These are phyloP conservation scores for Gyromitra esculenta DNA, from an alignment of 2,329 filamentous ascomycete species.

Conservation along the genomic window DNA sequence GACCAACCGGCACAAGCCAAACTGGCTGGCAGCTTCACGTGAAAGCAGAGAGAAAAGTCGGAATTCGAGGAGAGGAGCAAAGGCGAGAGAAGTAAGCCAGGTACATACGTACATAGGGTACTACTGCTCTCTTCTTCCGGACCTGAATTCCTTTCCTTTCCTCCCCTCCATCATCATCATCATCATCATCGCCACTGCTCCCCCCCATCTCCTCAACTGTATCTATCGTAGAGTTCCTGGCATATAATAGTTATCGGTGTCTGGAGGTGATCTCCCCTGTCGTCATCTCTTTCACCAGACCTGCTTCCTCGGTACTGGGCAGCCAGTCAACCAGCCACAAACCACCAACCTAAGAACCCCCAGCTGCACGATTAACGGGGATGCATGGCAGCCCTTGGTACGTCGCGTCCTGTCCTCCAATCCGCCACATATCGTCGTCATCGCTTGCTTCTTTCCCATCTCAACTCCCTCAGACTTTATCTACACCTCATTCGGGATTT, in stretches of 20 bases:
- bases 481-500: not conserved
- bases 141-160: not conserved
- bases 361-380: conserved; percentile 44
- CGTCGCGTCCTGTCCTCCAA: conserved; percentile 22
- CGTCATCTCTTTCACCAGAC: conserved; percentile 27
- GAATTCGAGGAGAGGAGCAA: not conserved
- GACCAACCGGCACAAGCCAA: conserved; percentile 5
- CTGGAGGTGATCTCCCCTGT: conserved; percentile 10
- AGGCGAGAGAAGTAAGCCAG: not conserved
- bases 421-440: conserved; percentile 25
- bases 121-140: conserved; percentile 19
- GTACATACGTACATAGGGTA: not conserved
- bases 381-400: conserved; percentile 57
- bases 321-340: conserved; percentile 7
- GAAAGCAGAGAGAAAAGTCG: not conserved
- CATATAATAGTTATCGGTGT: not conserved
- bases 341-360: conserved; percentile 6
- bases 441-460: not conserved
- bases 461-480: not conserved
- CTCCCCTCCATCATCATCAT: not conserved
- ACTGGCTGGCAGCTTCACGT: conserved; percentile 19
- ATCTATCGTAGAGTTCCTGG: not conserved
- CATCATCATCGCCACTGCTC: not conserved
- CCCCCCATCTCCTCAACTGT: not conserved
- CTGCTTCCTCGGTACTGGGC: conserved; percentile 28